Evolutionary conservation across 192 early-diverging fungal species (phyloP).

Genomic region (Coemansia sp.): DNA sequence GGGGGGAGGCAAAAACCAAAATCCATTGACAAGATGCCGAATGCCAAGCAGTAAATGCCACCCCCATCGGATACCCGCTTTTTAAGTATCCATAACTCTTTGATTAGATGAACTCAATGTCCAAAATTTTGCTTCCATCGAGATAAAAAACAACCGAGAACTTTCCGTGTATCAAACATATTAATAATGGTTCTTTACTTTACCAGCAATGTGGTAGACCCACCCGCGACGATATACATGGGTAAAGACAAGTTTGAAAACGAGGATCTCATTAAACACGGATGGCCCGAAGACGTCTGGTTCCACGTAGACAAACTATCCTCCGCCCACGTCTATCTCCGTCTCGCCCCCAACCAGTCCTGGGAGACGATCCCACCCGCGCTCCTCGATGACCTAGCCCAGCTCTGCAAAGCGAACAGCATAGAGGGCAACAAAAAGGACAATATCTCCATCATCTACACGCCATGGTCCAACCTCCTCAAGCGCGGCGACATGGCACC

Average conservation of each 20-base stretch:
- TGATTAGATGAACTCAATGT: neutral
- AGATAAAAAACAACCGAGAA: too few relatives aligned
- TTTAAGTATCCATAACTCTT: neutral
- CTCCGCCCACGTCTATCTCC: conserved; percentile 95
- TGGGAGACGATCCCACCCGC: conserved; percentile 80
- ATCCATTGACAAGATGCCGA: conserved; percentile 6
- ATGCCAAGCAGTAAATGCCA: neutral
- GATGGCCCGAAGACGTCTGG: conserved; percentile 90
- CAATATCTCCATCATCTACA: conserved; percentile 91
- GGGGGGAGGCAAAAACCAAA: too few relatives aligned
- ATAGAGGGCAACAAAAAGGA: conserved; percentile 96
- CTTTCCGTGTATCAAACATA: neutral
- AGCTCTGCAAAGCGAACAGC: conserved; percentile 95
- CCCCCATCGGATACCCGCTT: too few relatives aligned
- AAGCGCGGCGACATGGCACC: conserved; percentile 93
- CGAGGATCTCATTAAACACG: conserved; percentile 93
- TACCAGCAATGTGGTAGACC: conserved; percentile 63
- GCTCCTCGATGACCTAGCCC: conserved; percentile 82
- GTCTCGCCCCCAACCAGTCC: conserved; percentile 62
- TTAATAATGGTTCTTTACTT: conserved; percentile 70
- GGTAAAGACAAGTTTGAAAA: conserved; percentile 99
- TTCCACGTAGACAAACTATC: conserved; percentile 98
- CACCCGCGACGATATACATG: conserved; percentile 88
- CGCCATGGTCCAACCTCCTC: conserved; percentile 85
- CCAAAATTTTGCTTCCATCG: neutral